phyloP scores from a whole-genome alignment of 2,329 filamentous ascomycete genomes.

The Trichoderma hamatum region DNA sequence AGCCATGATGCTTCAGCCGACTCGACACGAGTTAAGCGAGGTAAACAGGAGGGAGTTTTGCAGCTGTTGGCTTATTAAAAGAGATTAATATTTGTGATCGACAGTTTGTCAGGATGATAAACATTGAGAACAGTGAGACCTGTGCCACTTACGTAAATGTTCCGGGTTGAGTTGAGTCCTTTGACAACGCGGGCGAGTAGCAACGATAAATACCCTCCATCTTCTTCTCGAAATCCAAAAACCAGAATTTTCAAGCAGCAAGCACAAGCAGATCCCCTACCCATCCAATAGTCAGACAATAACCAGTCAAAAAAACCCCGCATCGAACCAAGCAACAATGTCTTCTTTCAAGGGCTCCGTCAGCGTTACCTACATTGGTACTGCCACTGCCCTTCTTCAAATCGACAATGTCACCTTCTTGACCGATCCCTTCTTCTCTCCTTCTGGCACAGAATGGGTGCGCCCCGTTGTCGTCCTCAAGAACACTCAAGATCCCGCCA shows the following conservation, averaged over 20 bases:
- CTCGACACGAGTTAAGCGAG: neutral
- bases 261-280: neutral
- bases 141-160: neutral
- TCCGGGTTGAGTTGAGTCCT: neutral
- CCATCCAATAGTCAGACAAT: neutral
- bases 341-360: conserved; percentile 32
- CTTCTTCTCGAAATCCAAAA: neutral
- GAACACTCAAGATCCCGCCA: conserved; percentile 40
- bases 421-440: conserved; percentile 52
- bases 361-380: conserved; percentile 50
- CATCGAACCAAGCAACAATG: neutral
- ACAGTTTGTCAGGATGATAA: neutral
- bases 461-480: conserved; percentile 36
- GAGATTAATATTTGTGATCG: neutral
- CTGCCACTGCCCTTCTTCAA: conserved; percentile 52
- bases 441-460: conserved; percentile 42
- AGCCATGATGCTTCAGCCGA: neutral
- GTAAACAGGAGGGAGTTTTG: neutral
- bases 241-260: neutral
- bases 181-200: neutral
- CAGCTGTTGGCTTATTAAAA: neutral
- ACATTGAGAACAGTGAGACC: neutral
- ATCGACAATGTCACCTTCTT: conserved; percentile 47
- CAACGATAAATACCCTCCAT: neutral
- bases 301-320: neutral